Evolutionary conservation across 2,329 filamentous ascomycete genomes (phyloP).

Genomic region (Alternaria brassicae): DNA sequence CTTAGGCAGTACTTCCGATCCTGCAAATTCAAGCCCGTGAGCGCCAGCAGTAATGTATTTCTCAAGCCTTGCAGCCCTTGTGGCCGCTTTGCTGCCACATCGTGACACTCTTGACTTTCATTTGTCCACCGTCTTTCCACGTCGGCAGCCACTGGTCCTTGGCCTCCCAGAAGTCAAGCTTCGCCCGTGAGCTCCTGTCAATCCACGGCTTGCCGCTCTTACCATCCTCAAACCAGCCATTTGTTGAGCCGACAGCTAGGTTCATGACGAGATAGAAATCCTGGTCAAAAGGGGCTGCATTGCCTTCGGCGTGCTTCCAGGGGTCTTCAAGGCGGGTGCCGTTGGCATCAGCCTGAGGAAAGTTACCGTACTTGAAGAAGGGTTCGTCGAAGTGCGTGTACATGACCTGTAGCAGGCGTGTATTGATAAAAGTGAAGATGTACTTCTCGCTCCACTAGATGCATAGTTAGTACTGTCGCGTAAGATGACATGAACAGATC

Average conservation of each 20-base stretch:
- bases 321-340: constrained; percentile 69
- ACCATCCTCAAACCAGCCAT: constrained; percentile 84
- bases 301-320: constrained; percentile 67
- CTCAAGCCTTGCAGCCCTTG: constrained; percentile 51
- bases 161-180: constrained; percentile 78
- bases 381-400: constrained; percentile 75
- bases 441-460: constrained; percentile 80
- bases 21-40: not conserved
- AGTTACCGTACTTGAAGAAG: constrained; percentile 73
- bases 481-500: not conserved
- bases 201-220: constrained; percentile 79
- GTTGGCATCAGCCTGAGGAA: constrained; percentile 69
- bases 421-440: constrained; percentile 85
- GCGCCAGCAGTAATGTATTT: too few species aligned
- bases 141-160: constrained; percentile 71
- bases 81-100: constrained; percentile 60
- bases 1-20: not conserved
- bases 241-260: constrained; percentile 77
- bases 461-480: constrained; percentile 6
- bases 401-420: constrained; percentile 77
- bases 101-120: constrained; percentile 73
- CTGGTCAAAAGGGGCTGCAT: constrained; percentile 76
- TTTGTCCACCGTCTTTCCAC: constrained; percentile 68
- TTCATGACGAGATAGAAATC: constrained; percentile 79
- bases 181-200: constrained; percentile 70